Conservation (phyloP, 1,284 basidiomycete genomes). For the Sparassis latifolia region DNA sequence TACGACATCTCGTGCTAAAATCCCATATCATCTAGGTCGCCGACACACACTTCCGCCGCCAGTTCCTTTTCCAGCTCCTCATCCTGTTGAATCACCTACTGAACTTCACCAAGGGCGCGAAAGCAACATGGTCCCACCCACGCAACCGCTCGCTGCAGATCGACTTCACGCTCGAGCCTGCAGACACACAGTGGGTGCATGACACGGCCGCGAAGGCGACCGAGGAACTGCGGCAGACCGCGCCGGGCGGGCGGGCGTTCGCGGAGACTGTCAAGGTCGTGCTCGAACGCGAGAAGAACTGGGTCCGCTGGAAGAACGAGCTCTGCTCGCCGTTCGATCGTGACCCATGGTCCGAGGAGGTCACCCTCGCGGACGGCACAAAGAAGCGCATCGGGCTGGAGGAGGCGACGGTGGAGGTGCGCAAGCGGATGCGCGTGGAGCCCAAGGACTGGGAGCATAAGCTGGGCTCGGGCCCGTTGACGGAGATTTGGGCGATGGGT, state of each 20-base stretch:
- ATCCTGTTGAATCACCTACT: constrained; percentile 79
- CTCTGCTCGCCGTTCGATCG: constrained; percentile 72
- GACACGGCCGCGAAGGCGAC: constrained; percentile 57
- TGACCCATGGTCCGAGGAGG: constrained; percentile 47
- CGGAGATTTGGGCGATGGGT: constrained; percentile 77
- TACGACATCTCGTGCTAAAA: neutral
- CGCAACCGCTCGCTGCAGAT: constrained; percentile 73
- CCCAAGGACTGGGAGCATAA: constrained; percentile 53
- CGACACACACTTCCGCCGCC: constrained; percentile 86
- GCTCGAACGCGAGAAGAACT: constrained; percentile 77
- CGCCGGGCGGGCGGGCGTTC: constrained; percentile 69
- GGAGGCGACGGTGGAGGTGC: constrained; percentile 47
- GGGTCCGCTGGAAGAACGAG: constrained; percentile 83
- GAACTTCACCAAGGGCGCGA: constrained; percentile 66
- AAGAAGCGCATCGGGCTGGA: constrained; percentile 47
- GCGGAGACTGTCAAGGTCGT: constrained; percentile 65
- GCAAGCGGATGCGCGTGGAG: constrained; percentile 47
- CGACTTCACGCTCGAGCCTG: constrained; percentile 65
- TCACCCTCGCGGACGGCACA: constrained; percentile 28
- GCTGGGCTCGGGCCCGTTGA: constrained; percentile 59
- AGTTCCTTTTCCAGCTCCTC: constrained; percentile 82
- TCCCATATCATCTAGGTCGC: constrained; percentile 50
- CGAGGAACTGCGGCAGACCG: constrained; percentile 68
- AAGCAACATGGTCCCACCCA: constrained; percentile 51
- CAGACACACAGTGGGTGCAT: constrained; percentile 68